Conservation (phyloP, 805 yeast species). For the Scheffersomyces ergatensis region DNA sequence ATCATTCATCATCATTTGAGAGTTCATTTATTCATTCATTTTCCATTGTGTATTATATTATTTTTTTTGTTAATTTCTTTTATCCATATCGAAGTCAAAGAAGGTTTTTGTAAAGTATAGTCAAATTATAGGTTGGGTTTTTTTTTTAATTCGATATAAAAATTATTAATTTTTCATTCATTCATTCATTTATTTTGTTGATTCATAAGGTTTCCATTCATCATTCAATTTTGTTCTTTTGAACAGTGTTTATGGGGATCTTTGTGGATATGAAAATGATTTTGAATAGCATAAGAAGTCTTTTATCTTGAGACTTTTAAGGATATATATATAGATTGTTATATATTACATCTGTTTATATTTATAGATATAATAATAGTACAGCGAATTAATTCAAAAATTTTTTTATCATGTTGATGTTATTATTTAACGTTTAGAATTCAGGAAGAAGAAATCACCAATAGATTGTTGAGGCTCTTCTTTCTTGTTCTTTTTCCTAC, state of each 20-base stretch:
- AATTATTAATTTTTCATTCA: background rate
- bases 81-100: background rate
- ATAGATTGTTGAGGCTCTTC: conserved; percentile 19
- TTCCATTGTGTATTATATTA: background rate
- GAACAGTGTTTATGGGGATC: too few species aligned
- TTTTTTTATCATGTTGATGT: too few species aligned
- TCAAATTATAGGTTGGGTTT: background rate
- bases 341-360: background rate
- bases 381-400: background rate
- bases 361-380: conserved; percentile 1
- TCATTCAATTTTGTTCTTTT: background rate
- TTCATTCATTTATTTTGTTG: too few species aligned
- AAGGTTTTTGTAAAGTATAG: conserved; percentile 7
- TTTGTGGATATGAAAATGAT: too few species aligned
- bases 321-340: background rate
- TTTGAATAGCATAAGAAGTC: too few species aligned
- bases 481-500: conserved; percentile 14
- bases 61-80: too few species aligned
- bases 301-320: too few species aligned
- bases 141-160: background rate
- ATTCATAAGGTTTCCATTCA: too few species aligned
- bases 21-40: background rate
- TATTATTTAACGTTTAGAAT: too few species aligned
- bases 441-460: conserved; percentile 17
- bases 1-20: background rate